Evolutionary conservation across 2,329 filamentous ascomycete species (phyloP), one percentile per base, ranked within the genome.

Genomic region (Mycosphaerella arachidis): DNA sequence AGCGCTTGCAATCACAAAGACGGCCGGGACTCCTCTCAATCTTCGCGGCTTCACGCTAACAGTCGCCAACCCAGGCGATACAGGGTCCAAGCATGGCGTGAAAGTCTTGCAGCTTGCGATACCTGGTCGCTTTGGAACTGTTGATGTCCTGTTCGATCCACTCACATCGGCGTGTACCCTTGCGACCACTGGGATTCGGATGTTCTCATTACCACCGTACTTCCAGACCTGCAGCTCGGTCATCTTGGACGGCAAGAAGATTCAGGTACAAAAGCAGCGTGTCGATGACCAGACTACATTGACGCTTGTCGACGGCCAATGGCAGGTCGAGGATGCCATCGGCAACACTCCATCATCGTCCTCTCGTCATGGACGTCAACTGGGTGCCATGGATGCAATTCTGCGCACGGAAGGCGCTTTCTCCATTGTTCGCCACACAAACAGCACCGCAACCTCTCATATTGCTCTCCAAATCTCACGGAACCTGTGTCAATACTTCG

Each of bases 401-500:
- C 70, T 86, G 29, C 78, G 80, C 56, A 79, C 78, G 1, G 66
- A 69, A 20, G 79, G 78, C 9, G 65, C 69, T 1, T 80, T 85
- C 58, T 69, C 71, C 1, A 79, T 85, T 43, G 67, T 71, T 56
- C 65, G 59, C 63, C 72, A 55, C 40, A 63, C 63, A 61, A 46
- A 53, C 29, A 40, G 55, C 43, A 16, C 43, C 53, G 57, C 65
- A 56, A 73, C 67, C 20, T 45, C 65, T n/a, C 61, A 72, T 13
- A 65, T 80, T 46, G 82, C 82, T 1, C 66, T 84, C 4, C 82
- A 85, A 63, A 76, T 84, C 45, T 82, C 82, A 29, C 79, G 82
- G 33, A 85, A 85, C 64, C 72, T 86, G 3, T 76, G 81, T 61
- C 83, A 85, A 66, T 86, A 86, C 66, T 84, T 82, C 69, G 77